Base-by-base conservation (phyloP, 306 rosid species). In the Trifolium repens region DNA sequence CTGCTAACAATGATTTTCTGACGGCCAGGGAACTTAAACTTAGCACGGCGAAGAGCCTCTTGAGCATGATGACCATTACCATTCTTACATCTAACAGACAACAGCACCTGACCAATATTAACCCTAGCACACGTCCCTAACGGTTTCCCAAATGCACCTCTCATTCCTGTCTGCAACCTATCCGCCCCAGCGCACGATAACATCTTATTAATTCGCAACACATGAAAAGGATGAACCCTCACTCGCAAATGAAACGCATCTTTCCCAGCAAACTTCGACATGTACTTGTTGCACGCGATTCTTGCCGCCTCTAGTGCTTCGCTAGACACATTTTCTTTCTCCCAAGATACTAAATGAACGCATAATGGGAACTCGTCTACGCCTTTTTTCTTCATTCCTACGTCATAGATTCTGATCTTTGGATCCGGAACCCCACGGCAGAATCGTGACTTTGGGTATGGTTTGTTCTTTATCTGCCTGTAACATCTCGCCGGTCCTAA, bases 181-280 rank as follows among this genome's bases (percentile, higher is more conserved):
- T 93, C 93, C 2, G 96, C 98, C 1, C 98, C 96, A 24, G 98
- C 98, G 52, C 98, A 91, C 3, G 96, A 93, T 42, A 93, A 90
- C 98, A 93, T 93, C 88, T 93, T 93, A 75, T 93, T 91, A 68
- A 93, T 93, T 0, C 96, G 81, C 12, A 93, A 84, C 32, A 93
- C 96, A 57, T 93, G 96, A 78, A 93, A 93, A 0, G 96, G 96
- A 61, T 93, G 98, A 5, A 89, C 97, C 82, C 97, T 82, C 0
- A 90, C 91, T 8, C 97, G 86, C 49, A 92, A 73, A 73, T 92
- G 97, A 66, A 90, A 92, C 4, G 97, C 81, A 60, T 92, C 96
- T 8, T 90, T 92, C 2, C 96, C 96, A 1, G 96, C 91, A 34
- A 65, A 83, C 82, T 87, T 92, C 12, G 93, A 67, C 97, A 90